Conservation (phyloP, 2,329 filamentous ascomycete species). For the Hypoxylon sp. region DNA sequence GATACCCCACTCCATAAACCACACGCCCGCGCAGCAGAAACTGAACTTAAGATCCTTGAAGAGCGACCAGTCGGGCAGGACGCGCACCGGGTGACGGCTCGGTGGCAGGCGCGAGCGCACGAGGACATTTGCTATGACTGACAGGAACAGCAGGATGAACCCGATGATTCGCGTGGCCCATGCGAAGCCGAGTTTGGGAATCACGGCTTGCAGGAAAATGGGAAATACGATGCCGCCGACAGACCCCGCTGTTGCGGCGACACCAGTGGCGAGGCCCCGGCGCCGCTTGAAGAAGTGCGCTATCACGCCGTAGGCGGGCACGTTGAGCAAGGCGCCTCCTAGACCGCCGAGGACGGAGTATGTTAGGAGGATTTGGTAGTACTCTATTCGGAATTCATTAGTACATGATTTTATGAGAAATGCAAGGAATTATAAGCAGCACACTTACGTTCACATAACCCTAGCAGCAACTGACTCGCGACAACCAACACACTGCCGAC, state of each 20-base stretch:
- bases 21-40: constrained; percentile 72
- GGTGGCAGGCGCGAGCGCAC: constrained; percentile 68
- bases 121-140: constrained; percentile 62
- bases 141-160: constrained; percentile 63
- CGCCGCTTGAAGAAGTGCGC: constrained; percentile 83
- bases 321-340: constrained; percentile 82
- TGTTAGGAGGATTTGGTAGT: constrained; percentile 84
- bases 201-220: constrained; percentile 60
- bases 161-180: constrained; percentile 65
- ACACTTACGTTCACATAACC: constrained; percentile 69
- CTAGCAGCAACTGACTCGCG: constrained; percentile 74
- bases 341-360: constrained; percentile 81
- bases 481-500: constrained; percentile 73
- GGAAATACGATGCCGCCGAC: constrained; percentile 77
- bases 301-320: constrained; percentile 79
- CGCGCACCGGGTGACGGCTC: constrained; percentile 57
- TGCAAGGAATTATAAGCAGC: not conserved
- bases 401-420: constrained; percentile 1
- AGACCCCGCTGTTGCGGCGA: constrained; percentile 80
- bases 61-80: constrained; percentile 71
- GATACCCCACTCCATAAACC: constrained; percentile 74
- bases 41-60: constrained; percentile 72
- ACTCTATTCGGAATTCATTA: constrained; percentile 58
- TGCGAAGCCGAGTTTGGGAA: constrained; percentile 62
- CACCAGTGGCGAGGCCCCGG: constrained; percentile 82